Evolutionary conservation across 805 yeast genomes (phyloP).

Genomic region (Saccharomyces paradoxus): DNA sequence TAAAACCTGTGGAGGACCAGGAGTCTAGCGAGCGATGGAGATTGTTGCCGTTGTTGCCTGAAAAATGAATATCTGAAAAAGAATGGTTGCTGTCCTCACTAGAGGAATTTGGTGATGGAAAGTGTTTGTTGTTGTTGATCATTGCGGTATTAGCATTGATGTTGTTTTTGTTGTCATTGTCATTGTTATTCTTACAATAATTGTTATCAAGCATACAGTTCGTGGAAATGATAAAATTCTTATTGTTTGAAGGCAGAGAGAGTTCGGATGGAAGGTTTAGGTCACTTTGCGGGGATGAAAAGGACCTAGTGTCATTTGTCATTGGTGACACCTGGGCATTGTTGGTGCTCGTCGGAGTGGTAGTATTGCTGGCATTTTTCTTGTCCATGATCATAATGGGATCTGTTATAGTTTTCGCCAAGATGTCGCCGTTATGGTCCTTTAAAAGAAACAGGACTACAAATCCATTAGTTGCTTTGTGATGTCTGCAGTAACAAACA

Average conservation of each 20-base stretch:
- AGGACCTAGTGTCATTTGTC: not conserved
- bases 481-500: slow-evolving; percentile 93
- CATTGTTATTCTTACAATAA: not conserved
- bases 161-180: not conserved
- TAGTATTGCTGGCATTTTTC: slow-evolving; percentile 34
- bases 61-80: not conserved
- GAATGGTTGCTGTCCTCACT: not conserved
- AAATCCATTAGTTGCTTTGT: slow-evolving; percentile 79
- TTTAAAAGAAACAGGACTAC: slow-evolving; percentile 58
- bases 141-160: not conserved
- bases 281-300: not conserved
- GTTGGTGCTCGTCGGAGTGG: not conserved
- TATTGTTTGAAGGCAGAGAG: not conserved
- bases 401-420: slow-evolving; percentile 64
- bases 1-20: not conserved
- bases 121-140: not conserved
- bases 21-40: not conserved
- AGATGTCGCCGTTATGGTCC: slow-evolving; percentile 48
- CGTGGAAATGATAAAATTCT: not conserved
- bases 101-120: not conserved
- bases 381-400: slow-evolving; percentile 90
- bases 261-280: not conserved
- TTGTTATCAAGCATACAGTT: not conserved
- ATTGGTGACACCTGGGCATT: not conserved
- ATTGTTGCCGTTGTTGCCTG: not conserved